Base-by-base conservation (phyloP, 805 yeast genomes). In the Cyberlindnera maritima region DNA sequence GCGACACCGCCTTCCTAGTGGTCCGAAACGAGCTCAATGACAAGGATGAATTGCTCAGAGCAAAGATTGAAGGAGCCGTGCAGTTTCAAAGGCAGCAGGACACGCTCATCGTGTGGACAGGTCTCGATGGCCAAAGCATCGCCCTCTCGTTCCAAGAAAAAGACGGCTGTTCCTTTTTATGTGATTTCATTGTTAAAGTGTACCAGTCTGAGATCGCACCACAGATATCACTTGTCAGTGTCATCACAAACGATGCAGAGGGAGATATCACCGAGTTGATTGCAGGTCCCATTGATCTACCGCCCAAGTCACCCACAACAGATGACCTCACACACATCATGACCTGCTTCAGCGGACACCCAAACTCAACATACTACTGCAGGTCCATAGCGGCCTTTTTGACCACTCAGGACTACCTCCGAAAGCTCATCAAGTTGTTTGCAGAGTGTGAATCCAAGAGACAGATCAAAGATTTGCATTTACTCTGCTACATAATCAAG, bases 21-120 rank as follows among this genome's bases (percentile, higher is more conserved):
- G 97, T 92, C 13, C 72, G 80, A 45, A 83, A 83, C 64, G 97
- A 90, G 62, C 69, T 75, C 25, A 75, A 83, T 49, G 70, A 80
- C 6, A 68, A 72, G 2, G 81, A 83, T 25, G 68, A 80, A 11
- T 68, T 92, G 19, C 67, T 92, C 35, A 76, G 78, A 57, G 79
- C 91, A 4, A 73, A 65, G 48, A 71, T 92, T n/a, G 83, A 79
- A 57, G 95, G 95, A 0, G 67, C 78, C 25, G 83, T 82, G 3
- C 95, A 87, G 56, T 92, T 87, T 62, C 97, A 92, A 62, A 77
- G 96, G 59, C 98, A 94, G 60, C 96, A 90, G 61, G 97, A 90
- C 48, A 90, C 97, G 0, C 70, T 92, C 40, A 88, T 92, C 10
- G 96, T 92, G 18, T 92, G 98, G 98, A 86, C 95, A 10, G 96